phyloP scores from a whole-genome alignment of 352 stramenopile genomes.

The Globisporangium iwayamae region DNA sequence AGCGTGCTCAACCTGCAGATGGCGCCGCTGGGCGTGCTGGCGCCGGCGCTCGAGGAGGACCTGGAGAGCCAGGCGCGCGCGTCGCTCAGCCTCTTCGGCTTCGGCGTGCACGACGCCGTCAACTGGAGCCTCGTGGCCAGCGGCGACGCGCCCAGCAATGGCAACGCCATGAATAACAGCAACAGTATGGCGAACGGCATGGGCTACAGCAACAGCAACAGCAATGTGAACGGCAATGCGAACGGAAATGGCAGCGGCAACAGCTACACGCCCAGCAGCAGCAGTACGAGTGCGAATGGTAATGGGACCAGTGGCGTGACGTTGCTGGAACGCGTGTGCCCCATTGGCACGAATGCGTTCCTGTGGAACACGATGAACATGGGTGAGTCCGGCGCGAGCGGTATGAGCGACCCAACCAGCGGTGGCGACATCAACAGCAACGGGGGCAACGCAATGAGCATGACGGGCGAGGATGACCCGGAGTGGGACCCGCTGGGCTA shows the following conservation, averaged over 20 bases:
- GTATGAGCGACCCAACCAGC: constrained; percentile 9
- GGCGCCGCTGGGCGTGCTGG: constrained; percentile 26
- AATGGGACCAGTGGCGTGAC: constrained; percentile 23
- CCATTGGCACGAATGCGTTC: constrained; percentile 53
- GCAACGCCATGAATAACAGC: background rate
- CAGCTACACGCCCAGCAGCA: background rate
- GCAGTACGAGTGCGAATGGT: background rate
- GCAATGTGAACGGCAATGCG: background rate
- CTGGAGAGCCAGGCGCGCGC: constrained; percentile 59
- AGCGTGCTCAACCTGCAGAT: constrained; percentile 36
- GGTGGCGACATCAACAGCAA: constrained; percentile 8
- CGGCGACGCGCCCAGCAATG: background rate
- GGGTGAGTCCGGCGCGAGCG: constrained; percentile 25
- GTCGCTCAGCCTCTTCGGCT: constrained; percentile 69
- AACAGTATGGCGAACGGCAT: background rate
- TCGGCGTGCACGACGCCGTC: constrained; percentile 49
- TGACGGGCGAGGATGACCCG: constrained; percentile 23
- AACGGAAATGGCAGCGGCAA: background rate
- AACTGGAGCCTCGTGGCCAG: constrained; percentile 56
- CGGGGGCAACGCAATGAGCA: background rate
- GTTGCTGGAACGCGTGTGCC: constrained; percentile 59
- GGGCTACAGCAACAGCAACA: background rate
- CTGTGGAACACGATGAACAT: constrained; percentile 66
- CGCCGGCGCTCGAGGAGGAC: constrained; percentile 43
- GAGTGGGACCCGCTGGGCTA: constrained; percentile 30